Evolutionary conservation across 768 basidiomycete genomes (phyloP).

Genomic region (Grammothele lineata): DNA sequence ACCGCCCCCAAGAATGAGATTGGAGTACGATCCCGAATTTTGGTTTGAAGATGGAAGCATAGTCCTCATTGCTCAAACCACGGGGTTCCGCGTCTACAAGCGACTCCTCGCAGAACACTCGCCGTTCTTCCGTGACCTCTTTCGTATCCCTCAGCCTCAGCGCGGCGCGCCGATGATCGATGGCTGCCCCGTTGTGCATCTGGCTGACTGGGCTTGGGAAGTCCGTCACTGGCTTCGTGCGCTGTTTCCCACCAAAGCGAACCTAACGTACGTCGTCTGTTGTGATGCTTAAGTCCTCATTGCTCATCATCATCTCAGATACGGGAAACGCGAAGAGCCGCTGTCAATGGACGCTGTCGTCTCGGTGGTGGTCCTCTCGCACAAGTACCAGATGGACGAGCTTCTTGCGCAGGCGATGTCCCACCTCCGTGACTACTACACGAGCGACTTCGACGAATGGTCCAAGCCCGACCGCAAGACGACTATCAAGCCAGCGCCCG

Average conservation of each 20-base stretch:
- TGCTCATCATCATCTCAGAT: too few species aligned
- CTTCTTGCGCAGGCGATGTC: neutral
- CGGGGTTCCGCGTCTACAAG: conserved; percentile 20
- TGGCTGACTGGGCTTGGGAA: neutral
- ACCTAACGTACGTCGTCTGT: neutral
- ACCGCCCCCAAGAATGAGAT: too few species aligned
- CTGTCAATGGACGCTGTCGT: neutral
- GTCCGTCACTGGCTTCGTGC: conserved; percentile 1
- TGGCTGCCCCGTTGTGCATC: neutral
- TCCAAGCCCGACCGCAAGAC: neutral
- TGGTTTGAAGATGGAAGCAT: conserved; percentile 27
- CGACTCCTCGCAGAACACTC: conserved; percentile 22
- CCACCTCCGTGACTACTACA: neutral
- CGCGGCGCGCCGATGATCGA: neutral
- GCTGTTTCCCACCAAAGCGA: conserved; percentile 7
- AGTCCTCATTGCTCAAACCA: conserved; percentile 19
- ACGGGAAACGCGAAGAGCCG: neutral
- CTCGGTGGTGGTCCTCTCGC: neutral
- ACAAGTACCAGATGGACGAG: conserved; percentile 2
- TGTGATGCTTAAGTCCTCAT: neutral
- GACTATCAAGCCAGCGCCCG: neutral
- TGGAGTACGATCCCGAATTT: conserved; percentile 8
- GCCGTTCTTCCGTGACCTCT: conserved; percentile 18
- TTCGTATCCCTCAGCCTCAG: neutral
- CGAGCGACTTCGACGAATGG: neutral